These are phyloP conservation scores for Chernovozyma sophiae-reginae DNA, from an alignment of 1,139 yeast species.

Conservation along the genomic window DNA sequence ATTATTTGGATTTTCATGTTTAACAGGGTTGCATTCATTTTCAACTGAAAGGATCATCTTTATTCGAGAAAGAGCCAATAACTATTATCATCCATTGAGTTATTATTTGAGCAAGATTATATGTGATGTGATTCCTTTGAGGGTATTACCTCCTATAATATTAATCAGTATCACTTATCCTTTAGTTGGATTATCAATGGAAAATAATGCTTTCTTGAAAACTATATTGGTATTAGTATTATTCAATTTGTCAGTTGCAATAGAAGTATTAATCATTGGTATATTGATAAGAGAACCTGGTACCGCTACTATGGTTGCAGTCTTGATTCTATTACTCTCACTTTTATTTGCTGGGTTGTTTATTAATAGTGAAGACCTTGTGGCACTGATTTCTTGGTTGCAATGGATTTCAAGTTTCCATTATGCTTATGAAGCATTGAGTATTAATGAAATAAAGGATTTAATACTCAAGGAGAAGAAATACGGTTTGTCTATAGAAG, in stretches of 20 bases:
- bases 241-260: conserved; percentile 82
- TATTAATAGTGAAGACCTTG: conserved; percentile 75
- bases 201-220: conserved; percentile 70
- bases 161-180: conserved; percentile 88
- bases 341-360: conserved; percentile 89
- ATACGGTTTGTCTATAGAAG: conserved; percentile 89
- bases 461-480: conserved; percentile 81
- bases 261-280: conserved; percentile 83
- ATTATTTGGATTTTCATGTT: conserved; percentile 87
- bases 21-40: conserved; percentile 87
- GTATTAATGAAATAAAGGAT: conserved; percentile 91
- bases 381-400: conserved; percentile 68
- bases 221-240: conserved; percentile 66
- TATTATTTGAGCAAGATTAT: conserved; percentile 81
- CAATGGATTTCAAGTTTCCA: conserved; percentile 89
- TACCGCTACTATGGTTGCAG: conserved; percentile 86
- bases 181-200: conserved; percentile 80
- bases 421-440: conserved; percentile 88
- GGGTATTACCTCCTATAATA: conserved; percentile 85
- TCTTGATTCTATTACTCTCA: conserved; percentile 75
- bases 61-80: conserved; percentile 88
- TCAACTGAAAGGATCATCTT: conserved; percentile 85
- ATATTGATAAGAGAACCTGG: conserved; percentile 87
- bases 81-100: conserved; percentile 82
- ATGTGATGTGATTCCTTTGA: conserved; percentile 84